phyloP scores from a whole-genome alignment of 176 grass and related monocot species.

The Urochloa ruziziensis region DNA sequence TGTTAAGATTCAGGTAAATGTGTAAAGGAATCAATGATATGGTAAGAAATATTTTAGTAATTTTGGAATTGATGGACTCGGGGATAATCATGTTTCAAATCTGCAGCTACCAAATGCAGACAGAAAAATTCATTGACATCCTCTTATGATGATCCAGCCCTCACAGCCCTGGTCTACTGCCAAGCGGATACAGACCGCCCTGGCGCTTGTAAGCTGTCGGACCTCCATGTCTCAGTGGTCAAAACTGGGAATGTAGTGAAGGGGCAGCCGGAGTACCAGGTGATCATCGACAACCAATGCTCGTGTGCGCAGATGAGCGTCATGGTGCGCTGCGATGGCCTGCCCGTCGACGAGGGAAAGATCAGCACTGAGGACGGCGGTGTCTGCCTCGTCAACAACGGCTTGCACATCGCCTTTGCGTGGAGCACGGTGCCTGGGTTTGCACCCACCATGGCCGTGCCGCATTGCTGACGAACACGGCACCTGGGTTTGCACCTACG shows the following conservation, averaged over 20 bases:
- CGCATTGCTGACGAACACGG: too few relatives aligned
- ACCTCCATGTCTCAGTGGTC: background rate
- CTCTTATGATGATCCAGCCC: too few relatives aligned
- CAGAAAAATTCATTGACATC: too few relatives aligned
- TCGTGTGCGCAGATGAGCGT: background rate
- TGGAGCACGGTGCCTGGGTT: slow-evolving; percentile 1
- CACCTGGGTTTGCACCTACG: too few relatives aligned
- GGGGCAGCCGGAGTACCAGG: slow-evolving; percentile 3
- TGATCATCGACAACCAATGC: slow-evolving; percentile 20
- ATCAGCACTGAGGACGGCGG: background rate
- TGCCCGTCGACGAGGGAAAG: background rate
- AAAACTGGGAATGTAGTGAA: background rate
- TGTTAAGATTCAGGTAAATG: too few relatives aligned
- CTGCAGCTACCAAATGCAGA: too few relatives aligned
- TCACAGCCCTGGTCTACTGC: background rate
- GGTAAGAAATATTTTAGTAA: too few relatives aligned
- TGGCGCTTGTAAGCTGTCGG: background rate
- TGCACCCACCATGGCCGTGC: too few relatives aligned
- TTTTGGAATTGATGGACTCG: too few relatives aligned
- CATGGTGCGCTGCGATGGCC: background rate
- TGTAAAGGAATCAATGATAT: too few relatives aligned
- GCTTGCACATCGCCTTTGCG: background rate
- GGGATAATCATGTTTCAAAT: too few relatives aligned
- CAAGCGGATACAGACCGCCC: background rate
- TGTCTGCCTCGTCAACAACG: background rate